Base-by-base conservation (phyloP, 139 green algal genomes). In the Klebsormidium nitens region DNA sequence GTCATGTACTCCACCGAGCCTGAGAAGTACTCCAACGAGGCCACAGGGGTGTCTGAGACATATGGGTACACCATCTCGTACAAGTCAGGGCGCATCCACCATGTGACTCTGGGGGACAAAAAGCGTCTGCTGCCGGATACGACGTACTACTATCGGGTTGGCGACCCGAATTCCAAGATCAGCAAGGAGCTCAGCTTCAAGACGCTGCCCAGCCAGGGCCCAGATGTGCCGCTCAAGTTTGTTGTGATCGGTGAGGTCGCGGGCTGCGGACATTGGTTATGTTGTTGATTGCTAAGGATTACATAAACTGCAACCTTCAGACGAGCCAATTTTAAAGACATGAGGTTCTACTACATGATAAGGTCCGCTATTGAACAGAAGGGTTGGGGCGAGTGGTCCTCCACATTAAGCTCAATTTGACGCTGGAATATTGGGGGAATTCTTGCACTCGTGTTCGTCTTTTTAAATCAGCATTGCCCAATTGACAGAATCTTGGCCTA, bases 41-140 rank as follows among this genome's bases (percentile, higher is more conserved):
- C n/a, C n/a, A n/a, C n/a, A n/a, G n/a, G n/a, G n/a, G n/a, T n/a
- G n/a, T n/a, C n/a, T n/a, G n/a, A n/a, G n/a, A n/a, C n/a, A n/a
- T n/a, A n/a, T n/a, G n/a, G n/a, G n/a, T n/a, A n/a, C n/a, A n/a
- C n/a, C n/a, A n/a, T n/a, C n/a, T n/a, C n/a, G n/a, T n/a, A n/a
- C 58, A 40, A 57, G 14, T 87, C 80, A 1, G 84, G 84, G 2
- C 75, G 69, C 11, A 74, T 89, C 46, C 81, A 89, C 48, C 68
- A 76, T 32, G 83, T 36, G 34, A 44, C 79, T 14, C 17, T 74
- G 6, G 29, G 82, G 42, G 83, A 73, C 0, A 34, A 71, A 5
- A 69, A 14, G 61, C 66, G 55, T 3, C 57, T 76, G 19, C 5
- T 3, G 11, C 29, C 34, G 19, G 36, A 60, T 40, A 60, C 56